Evolutionary conservation across 2,329 filamentous ascomycete genomes (phyloP).

Genomic region (Cladophialophora immunda): DNA sequence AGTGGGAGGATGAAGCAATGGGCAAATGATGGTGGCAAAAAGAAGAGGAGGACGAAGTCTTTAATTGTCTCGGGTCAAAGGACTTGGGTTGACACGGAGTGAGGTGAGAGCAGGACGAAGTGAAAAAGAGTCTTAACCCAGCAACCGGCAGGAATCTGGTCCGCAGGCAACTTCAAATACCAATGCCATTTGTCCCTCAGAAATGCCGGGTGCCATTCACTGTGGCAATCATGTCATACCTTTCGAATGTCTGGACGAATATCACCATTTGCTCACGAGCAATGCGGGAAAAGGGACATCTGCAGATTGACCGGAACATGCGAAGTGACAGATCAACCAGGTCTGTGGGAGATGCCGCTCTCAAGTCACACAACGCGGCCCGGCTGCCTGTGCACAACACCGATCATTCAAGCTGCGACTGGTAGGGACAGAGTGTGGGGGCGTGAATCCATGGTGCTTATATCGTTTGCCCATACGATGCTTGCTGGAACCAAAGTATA

Average conservation of each 20-base stretch:
- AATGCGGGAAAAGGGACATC: background rate
- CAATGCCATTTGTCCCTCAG: background rate
- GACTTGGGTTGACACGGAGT: background rate
- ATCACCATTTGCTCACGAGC: background rate
- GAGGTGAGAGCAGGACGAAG: constrained; percentile 11
- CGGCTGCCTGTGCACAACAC: constrained; percentile 2
- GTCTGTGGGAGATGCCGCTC: background rate
- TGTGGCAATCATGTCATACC: background rate
- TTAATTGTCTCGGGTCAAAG: background rate
- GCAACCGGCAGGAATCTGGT: constrained; percentile 34
- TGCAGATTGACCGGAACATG: background rate
- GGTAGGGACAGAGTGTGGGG: background rate
- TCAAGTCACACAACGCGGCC: constrained; percentile 5
- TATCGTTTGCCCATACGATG: background rate
- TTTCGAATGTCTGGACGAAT: background rate
- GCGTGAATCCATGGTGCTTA: too few relatives aligned
- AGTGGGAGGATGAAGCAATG: background rate
- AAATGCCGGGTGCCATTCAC: background rate
- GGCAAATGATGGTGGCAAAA: background rate
- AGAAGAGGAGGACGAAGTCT: background rate
- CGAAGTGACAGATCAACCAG: background rate
- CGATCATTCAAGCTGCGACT: background rate
- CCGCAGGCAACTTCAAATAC: background rate
- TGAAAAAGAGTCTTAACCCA: constrained; percentile 12
- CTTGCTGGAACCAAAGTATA: background rate